Base-by-base conservation (phyloP, 78 protist genomes). In the Dictyostelium intermedium region DNA sequence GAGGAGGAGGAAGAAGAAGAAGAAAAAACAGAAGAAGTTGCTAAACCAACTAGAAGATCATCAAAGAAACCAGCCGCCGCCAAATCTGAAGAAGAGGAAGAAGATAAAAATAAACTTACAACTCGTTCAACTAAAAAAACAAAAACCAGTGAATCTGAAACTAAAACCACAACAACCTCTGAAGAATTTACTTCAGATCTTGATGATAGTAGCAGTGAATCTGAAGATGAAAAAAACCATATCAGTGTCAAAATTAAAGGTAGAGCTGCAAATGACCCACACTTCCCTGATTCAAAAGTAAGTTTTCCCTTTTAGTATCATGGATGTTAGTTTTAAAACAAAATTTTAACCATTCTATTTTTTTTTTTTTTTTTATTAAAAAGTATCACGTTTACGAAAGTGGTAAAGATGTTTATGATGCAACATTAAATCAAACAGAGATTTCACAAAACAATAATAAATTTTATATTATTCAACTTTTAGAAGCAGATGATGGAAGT, bases 351-450 rank as follows among this genome's bases (percentile, higher is more conserved):
- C 23, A 45, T 39, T 27, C 1, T 35, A 2, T 30, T 35, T 89
- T 41, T 61, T 61, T 61, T n/a, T 8, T 61, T 61, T 14, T 61
- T 53, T 2, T 53, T 5, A 39, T 34, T 13, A 30, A 47, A 70
- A 72, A 8, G 37, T 77, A 25, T 61, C 97, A 96, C 72, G 95
- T 97, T 10, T 95, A 95, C 84, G 95, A 89, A 18, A 85, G 92
- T 34, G 95, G 95, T 25, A 80, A 16, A n/a, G 60, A 81, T 69
- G 97, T 97, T 25, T 96, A 72, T 47, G 91, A 91, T 72, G 83
- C 85, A 32, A 97, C 91, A 83, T 79, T 97, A 60, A 97, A 97
- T 83, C 98, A 97, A 80, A 97, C 97, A 30, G 95, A 97, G 78
- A 93, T 97, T 83, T 50, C 83, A n/a, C 27, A 61, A 25, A 91